phyloP scores from a whole-genome alignment of 305 asterid species.

The Plantago lanceolata region DNA sequence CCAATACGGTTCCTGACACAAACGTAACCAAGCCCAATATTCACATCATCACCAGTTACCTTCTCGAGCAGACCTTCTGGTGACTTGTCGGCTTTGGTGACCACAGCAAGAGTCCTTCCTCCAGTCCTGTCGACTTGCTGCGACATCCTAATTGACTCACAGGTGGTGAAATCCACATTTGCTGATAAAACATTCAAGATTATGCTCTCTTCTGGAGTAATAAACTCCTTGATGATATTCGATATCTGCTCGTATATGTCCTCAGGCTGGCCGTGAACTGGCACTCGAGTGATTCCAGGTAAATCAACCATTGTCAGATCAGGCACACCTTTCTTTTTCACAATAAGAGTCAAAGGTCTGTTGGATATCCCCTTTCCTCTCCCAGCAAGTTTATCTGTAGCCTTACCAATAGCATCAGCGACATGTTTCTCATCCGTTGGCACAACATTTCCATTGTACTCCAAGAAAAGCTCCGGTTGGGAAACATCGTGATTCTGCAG shows the following conservation, averaged over 20 bases:
- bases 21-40: constrained; percentile 8
- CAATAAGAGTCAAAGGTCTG: constrained; percentile 2
- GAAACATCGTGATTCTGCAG: constrained; percentile 21
- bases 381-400: constrained; percentile 29
- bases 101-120: constrained; percentile 13
- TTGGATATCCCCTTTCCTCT: constrained; percentile 13
- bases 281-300: constrained; percentile 27
- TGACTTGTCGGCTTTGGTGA: constrained; percentile 8
- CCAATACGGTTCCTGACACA: constrained; percentile 9
- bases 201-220: constrained; percentile 22
- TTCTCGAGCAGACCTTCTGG: constrained; percentile 9
- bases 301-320: constrained; percentile 24
- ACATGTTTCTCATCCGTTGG: not conserved
- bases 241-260: constrained; percentile 12
- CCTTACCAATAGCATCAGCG: constrained; percentile 15
- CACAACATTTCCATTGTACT: constrained; percentile 8
- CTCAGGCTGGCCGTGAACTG: constrained; percentile 27
- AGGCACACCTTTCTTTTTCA: constrained; percentile 25
- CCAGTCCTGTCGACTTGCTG: constrained; percentile 5
- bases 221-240: constrained; percentile 16
- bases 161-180: constrained; percentile 12
- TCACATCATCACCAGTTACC: not conserved
- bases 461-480: constrained; percentile 11
- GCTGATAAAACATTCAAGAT: constrained; percentile 23
- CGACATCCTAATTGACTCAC: constrained; percentile 3